Base-by-base conservation (phyloP, 1,284 basidiomycete genomes). In the Apiotrichum akiyoshidainum region DNA sequence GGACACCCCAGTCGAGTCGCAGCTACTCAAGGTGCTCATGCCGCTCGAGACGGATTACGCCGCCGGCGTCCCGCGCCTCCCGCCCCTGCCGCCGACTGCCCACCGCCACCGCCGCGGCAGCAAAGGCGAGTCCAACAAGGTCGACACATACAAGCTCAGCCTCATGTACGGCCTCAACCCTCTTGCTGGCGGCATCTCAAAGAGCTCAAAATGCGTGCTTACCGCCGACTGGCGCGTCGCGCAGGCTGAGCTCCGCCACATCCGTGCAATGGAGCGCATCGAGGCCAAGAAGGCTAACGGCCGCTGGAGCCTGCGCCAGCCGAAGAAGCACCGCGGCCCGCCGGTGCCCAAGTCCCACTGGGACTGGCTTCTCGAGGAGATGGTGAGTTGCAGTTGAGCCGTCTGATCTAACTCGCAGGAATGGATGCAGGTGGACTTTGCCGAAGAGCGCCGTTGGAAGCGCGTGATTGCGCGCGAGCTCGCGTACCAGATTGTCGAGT, bases 291-390 rank as follows among this genome's bases (percentile, higher is more conserved):
- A 97, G 77, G 83, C 85, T 17, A 83, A 83, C 14, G 88, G 87
- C 1, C 81, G 85, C 34, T 99, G 96, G 96, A 90, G 89, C 68
- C 91, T 96, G 71, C 82, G 94, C 49, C 96, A 99, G 70, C 91
- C 92, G 1, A 97, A 96, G 80, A 96, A 95, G 76, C 90, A 94
- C 68, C 83, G 90, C 55, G 88, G 86, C 10, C 91, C 92, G 10
- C 85, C 86, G 2, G 77, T 90, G 39, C 81, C 82, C 7, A 98
- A 98, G 77, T 85, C 88, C 0, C 93, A 98, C 68, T 95, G 92
- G 91, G 96, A 99, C 75, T 90, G 93, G 75, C 80, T 99, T 34
- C 79, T 99, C 72, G 96, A 99, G 62, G 96, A 99, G 79, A 92
- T 98, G 92, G 91, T 90, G 60, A 68, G 83, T 80, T 4, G 1